phyloP scores from a whole-genome alignment of 2,329 filamentous ascomycete genomes.

The Colletotrichum theobromicola region DNA sequence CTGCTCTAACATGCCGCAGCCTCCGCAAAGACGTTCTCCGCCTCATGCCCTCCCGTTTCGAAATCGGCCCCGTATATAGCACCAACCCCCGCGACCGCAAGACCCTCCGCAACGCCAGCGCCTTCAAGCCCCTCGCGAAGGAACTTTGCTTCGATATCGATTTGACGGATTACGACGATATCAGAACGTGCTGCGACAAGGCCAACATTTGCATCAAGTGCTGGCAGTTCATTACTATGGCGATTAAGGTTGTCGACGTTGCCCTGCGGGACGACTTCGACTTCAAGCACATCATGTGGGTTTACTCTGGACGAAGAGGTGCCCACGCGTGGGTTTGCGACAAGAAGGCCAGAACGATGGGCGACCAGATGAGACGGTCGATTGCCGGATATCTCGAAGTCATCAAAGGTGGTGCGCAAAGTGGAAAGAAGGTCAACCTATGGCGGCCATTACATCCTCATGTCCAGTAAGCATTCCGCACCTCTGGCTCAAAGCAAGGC shows the following conservation, averaged over 20 bases:
- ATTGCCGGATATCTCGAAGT: constrained; percentile 91
- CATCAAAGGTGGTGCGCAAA: constrained; percentile 83
- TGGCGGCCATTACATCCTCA: constrained; percentile 90
- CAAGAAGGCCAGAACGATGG: constrained; percentile 80
- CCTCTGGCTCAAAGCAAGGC: background rate
- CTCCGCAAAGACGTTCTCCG: constrained; percentile 91
- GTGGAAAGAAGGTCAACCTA: constrained; percentile 85
- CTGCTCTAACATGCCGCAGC: constrained; percentile 41
- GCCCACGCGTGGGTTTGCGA: constrained; percentile 99
- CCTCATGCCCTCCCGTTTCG: constrained; percentile 90
- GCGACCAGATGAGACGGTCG: constrained; percentile 83
- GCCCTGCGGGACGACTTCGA: constrained; percentile 94
- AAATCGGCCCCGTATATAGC: constrained; percentile 97
- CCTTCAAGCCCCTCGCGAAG: constrained; percentile 88
- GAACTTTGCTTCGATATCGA: constrained; percentile 99
- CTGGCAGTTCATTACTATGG: constrained; percentile 98
- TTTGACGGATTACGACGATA: constrained; percentile 97
- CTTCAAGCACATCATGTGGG: constrained; percentile 97
- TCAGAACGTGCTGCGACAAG: constrained; percentile 92
- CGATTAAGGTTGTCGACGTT: constrained; percentile 89
- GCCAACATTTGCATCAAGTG: constrained; percentile 94
- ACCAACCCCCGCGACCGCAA: constrained; percentile 95
- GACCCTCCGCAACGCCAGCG: constrained; percentile 76
- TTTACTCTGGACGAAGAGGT: constrained; percentile 95
- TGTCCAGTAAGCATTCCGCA: constrained; percentile 61